A percentile compares a stretch with the other conserved stretches of the same genome.
These are phyloP conservation scores for Tillandsia leiboldiana DNA, from an alignment of 176 grass and related monocot genomes.

Conservation along the genomic window DNA sequence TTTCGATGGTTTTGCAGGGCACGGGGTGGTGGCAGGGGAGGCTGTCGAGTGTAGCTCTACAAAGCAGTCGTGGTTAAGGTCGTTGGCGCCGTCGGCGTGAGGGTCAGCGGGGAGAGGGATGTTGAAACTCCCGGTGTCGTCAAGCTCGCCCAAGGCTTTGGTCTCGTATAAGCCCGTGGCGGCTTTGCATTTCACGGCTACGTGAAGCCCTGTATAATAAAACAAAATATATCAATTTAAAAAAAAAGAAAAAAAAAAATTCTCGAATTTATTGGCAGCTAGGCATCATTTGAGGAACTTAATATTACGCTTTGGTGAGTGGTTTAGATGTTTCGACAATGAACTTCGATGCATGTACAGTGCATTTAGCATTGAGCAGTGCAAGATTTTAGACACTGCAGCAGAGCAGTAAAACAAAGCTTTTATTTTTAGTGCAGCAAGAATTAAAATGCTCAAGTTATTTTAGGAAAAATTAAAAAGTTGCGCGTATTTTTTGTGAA, in stretches of 20 bases:
- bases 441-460: background rate
- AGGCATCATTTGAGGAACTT: background rate
- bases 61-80: slow-evolving; percentile 44
- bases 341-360: no score
- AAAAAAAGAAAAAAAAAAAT: background rate
- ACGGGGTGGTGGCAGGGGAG: slow-evolving; percentile 28
- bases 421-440: no score
- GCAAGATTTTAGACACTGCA: no score
- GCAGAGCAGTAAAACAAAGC: no score
- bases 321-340: no score
- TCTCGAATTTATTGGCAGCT: background rate
- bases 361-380: no score
- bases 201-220: slow-evolving; percentile 31
- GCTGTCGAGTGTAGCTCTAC: slow-evolving; percentile 37
- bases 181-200: slow-evolving; percentile 44
- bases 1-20: slow-evolving; percentile 34
- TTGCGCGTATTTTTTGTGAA: background rate
- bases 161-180: slow-evolving; percentile 40
- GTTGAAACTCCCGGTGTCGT: slow-evolving; percentile 40
- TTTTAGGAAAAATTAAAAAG: background rate
- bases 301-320: background rate
- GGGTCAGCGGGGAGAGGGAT: slow-evolving; percentile 21
- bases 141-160: slow-evolving; percentile 27
- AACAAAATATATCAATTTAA: background rate
- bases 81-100: slow-evolving; percentile 21